Evolutionary conservation across 1,284 basidiomycete species (phyloP).

Genomic region (Clitocybe nebularis): DNA sequence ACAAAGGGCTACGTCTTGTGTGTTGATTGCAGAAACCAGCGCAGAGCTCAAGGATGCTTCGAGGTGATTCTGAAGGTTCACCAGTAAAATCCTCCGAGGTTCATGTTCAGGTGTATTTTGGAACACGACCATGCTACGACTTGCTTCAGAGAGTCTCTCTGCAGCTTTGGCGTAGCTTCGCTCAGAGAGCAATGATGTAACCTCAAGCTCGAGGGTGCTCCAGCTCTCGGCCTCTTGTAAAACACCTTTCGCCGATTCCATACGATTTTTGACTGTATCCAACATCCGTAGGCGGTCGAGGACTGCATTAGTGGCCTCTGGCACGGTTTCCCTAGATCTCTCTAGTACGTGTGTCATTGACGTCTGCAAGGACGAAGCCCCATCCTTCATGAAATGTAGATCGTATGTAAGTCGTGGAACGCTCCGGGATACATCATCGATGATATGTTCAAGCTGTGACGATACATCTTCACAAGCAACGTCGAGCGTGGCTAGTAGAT

Average conservation of each 20-base stretch:
- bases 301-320: conserved; percentile 52
- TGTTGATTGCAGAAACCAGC: conserved; percentile 77
- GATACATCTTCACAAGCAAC: conserved; percentile 86
- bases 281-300: conserved; percentile 75
- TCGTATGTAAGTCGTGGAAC: conserved; percentile 90
- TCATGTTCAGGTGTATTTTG: conserved; percentile 89
- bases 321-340: conserved; percentile 45
- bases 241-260: conserved; percentile 84
- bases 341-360: conserved; percentile 56
- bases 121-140: conserved; percentile 84
- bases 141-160: conserved; percentile 82
- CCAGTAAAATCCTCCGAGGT: conserved; percentile 75
- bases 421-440: conserved; percentile 85
- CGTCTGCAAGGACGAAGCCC: conserved; percentile 70
- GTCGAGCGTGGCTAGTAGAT: conserved; percentile 74
- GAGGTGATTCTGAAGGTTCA: conserved; percentile 89
- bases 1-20: conserved; percentile 70
- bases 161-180: conserved; percentile 83
- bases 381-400: conserved; percentile 92
- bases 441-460: conserved; percentile 76
- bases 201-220: conserved; percentile 90
- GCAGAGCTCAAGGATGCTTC: conserved; percentile 87
- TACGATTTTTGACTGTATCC: conserved; percentile 78
- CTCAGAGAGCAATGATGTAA: conserved; percentile 76
- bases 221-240: conserved; percentile 90